Base-by-base conservation (phyloP, 306 rosid genomes). In the Gastrolobium villosum region DNA sequence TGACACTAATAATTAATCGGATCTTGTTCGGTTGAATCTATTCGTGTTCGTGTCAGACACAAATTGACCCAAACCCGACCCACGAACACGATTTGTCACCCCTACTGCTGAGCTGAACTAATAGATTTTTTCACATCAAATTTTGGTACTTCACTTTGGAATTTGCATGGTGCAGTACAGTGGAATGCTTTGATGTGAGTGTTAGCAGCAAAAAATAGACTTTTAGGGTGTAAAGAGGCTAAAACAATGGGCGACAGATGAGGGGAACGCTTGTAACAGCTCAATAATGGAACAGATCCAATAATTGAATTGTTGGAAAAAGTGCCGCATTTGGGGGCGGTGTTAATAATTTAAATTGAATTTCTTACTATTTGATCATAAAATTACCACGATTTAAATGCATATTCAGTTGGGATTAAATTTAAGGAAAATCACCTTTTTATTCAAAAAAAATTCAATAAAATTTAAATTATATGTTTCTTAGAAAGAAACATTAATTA, bases 181-280 rank as follows among this genome's bases (percentile, higher is more conserved):
- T 41, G 54, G 53, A 3, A 46, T 54, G 76, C 61, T 46, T 37
- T 59, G 64, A 69, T 59, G 76, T 28, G 71, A 69, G 63, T 8
- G 56, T 55, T 66, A 14, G 69, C 40, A 66, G 15, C 30, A 15
- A 43, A 44, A 43, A 55, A 5, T 32, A 26, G 46, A 73, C 53
- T 69, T n/a, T 44, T 9, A 30, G 52, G 61, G 53, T 1, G 13
- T 13, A 69, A 78, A 14, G 63, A 6, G 37, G 1, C 83, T 50
- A 79, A 61, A 52, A 59, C 67, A 44, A 81, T 60, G 81, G 78
- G 82, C 67, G 74, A 76, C 85, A 70, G 70, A 62, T 44, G 61
- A 69, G 78, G 52, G 62, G 37, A 40, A 61, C 26, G 14, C 45
- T 69, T 36, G 54, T 26, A 76, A 75, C 69, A 78, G 11, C 45